phyloP scores from a whole-genome alignment of 805 yeast species.

The Candida methanosorbosa region DNA sequence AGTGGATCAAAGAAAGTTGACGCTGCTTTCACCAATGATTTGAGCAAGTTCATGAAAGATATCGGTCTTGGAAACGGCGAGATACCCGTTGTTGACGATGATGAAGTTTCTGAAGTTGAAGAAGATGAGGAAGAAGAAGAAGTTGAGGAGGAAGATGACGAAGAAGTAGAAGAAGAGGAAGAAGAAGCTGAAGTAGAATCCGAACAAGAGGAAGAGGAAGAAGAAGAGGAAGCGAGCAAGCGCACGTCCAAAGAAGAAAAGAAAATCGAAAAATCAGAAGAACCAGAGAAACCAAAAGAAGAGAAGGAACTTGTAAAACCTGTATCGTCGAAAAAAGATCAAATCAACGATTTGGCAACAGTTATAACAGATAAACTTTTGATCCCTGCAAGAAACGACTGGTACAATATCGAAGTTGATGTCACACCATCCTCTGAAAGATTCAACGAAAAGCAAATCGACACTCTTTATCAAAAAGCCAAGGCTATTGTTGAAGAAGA shows the following conservation, averaged over 20 bases:
- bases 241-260: constrained; percentile 21
- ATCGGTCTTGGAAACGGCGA: constrained; percentile 48
- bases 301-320: constrained; percentile 9
- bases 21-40: constrained; percentile 39
- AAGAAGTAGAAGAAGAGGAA: constrained; percentile 24
- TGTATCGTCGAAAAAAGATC: constrained; percentile 17
- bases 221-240: constrained; percentile 24
- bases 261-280: constrained; percentile 20
- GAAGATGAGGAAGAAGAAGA: constrained; percentile 26
- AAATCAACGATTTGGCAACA: constrained; percentile 29
- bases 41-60: constrained; percentile 52
- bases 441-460: constrained; percentile 47
- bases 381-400: constrained; percentile 58
- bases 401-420: constrained; percentile 60
- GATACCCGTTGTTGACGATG: constrained; percentile 21
- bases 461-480: constrained; percentile 57
- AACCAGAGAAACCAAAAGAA: constrained; percentile 14
- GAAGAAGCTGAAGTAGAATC: constrained; percentile 32
- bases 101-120: constrained; percentile 25
- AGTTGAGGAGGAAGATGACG: constrained; percentile 27
- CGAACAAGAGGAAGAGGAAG: constrained; percentile 25
- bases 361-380: constrained; percentile 48
- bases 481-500: constrained; percentile 58
- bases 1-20: constrained; percentile 33
- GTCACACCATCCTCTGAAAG: constrained; percentile 20